These are phyloP conservation scores for Kwoniella pini DNA, from an alignment of 768 basidiomycete species.

Conservation along the genomic window DNA sequence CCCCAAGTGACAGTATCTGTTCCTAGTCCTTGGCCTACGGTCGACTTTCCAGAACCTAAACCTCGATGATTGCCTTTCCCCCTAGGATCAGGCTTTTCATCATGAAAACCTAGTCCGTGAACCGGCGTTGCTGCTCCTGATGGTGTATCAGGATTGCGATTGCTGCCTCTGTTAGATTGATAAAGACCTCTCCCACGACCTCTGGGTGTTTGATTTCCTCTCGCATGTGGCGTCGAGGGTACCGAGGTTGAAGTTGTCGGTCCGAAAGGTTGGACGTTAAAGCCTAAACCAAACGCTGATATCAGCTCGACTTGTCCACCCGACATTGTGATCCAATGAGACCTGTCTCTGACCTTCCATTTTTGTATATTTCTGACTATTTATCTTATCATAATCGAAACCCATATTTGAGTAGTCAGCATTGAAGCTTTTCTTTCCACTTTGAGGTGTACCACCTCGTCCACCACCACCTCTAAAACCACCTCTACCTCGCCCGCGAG, in stretches of 20 bases:
- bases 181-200: slow-evolving; percentile 22
- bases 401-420: slow-evolving; percentile 40
- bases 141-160: slow-evolving; percentile 16
- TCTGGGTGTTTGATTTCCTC: slow-evolving; percentile 21
- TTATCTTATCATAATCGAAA: slow-evolving; percentile 40
- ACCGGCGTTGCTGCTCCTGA: slow-evolving; percentile 42
- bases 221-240: slow-evolving; percentile 11
- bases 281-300: slow-evolving; percentile 11
- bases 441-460: slow-evolving; percentile 17
- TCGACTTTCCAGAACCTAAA: slow-evolving; percentile 17
- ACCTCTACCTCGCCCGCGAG: slow-evolving; percentile 33
- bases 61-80: slow-evolving; percentile 21
- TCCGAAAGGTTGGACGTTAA: slow-evolving; percentile 35
- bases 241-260: slow-evolving; percentile 5
- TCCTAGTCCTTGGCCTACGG: slow-evolving; percentile 29
- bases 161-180: slow-evolving; percentile 1
- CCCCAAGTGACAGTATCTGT: slow-evolving; percentile 36
- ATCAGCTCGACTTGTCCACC: not conserved
- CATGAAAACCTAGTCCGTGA: slow-evolving; percentile 38
- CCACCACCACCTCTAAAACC: slow-evolving; percentile 25
- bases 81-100: not conserved
- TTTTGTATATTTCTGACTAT: slow-evolving; percentile 40
- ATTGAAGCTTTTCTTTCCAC: slow-evolving; percentile 22
- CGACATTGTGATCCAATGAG: not conserved
- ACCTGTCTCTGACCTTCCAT: slow-evolving; percentile 38